phyloP scores from a whole-genome alignment of 768 basidiomycete genomes.

The Nevesoporus exiguus region DNA sequence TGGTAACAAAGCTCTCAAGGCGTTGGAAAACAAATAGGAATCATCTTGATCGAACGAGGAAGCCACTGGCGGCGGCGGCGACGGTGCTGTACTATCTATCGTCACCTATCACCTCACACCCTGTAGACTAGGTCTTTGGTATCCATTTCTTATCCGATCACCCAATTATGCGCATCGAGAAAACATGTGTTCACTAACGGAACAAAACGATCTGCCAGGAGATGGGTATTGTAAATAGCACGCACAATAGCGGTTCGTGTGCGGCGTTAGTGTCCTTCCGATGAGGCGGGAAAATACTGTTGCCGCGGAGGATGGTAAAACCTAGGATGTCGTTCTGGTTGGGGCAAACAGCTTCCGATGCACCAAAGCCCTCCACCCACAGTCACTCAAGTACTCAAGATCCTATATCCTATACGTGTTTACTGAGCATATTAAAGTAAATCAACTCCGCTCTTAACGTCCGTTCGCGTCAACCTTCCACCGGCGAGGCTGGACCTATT shows the following conservation, averaged over 20 bases:
- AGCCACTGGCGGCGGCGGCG: conserved; percentile 20
- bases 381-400: no score
- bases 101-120: conserved; percentile 51
- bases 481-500: conserved; percentile 78
- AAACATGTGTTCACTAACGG: conserved; percentile 82
- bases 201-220: conserved; percentile 77
- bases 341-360: conserved; percentile 93
- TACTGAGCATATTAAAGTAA: conserved; percentile 93
- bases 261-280: conserved; percentile 75
- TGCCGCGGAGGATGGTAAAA: conserved; percentile 9
- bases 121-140: conserved; percentile 62
- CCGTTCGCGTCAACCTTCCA: conserved; percentile 98
- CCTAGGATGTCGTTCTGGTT: conserved; percentile 82
- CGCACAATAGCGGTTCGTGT: conserved; percentile 83
- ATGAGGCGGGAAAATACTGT: conserved; percentile 11
- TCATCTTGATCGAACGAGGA: no score
- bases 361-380: conserved; percentile 93
- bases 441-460: conserved; percentile 95
- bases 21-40: no score
- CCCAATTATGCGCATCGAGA: conserved; percentile 85
- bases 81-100: conserved; percentile 26
- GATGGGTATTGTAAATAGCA: conserved; percentile 77
- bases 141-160: conserved; percentile 64
- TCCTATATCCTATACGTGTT: conserved; percentile 77
- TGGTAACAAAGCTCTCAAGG: no score